phyloP scores from a whole-genome alignment of 768 basidiomycete species.

The Trametes cingulata region DNA sequence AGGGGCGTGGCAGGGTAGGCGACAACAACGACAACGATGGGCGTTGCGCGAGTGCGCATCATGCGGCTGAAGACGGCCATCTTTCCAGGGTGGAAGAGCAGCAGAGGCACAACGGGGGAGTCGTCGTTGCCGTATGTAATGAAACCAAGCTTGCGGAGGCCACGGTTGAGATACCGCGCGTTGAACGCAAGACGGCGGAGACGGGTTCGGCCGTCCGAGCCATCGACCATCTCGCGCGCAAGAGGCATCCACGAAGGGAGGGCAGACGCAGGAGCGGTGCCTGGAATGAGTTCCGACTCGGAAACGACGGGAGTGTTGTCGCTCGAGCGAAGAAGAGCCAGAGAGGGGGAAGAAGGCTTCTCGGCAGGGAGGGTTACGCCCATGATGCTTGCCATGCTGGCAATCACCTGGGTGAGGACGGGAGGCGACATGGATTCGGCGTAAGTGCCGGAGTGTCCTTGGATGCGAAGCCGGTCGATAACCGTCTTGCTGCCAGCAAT shows the following conservation, averaged over 20 bases:
- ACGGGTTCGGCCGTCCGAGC: slow-evolving; percentile 79
- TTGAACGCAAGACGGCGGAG: slow-evolving; percentile 93
- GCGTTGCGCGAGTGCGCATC: slow-evolving; percentile 76
- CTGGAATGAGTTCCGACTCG: slow-evolving; percentile 58
- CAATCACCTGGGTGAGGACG: slow-evolving; percentile 86
- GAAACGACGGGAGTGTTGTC: slow-evolving; percentile 39
- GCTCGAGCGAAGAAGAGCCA: slow-evolving; percentile 36
- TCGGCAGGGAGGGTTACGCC: slow-evolving; percentile 54
- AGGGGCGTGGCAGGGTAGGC: slow-evolving; percentile 90
- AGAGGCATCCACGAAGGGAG: slow-evolving; percentile 82
- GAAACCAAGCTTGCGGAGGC: slow-evolving; percentile 89
- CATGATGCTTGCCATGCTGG: slow-evolving; percentile 98
- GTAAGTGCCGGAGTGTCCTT: slow-evolving; percentile 81
- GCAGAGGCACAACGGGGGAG: slow-evolving; percentile 90
- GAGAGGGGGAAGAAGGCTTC: slow-evolving; percentile 34
- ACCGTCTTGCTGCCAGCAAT: slow-evolving; percentile 81
- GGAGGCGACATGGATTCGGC: slow-evolving; percentile 91
- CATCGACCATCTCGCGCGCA: slow-evolving; percentile 71
- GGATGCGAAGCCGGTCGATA: slow-evolving; percentile 79
- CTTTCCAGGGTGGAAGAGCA: slow-evolving; percentile 92
- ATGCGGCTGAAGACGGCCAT: slow-evolving; percentile 89
- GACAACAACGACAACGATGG: slow-evolving; percentile 88
- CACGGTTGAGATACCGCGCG: slow-evolving; percentile 85
- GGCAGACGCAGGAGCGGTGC: slow-evolving; percentile 62
- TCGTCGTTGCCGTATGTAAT: slow-evolving; percentile 92